Evolutionary conservation across 1,284 basidiomycete species (phyloP).

Genomic region (Puccinia horiana): DNA sequence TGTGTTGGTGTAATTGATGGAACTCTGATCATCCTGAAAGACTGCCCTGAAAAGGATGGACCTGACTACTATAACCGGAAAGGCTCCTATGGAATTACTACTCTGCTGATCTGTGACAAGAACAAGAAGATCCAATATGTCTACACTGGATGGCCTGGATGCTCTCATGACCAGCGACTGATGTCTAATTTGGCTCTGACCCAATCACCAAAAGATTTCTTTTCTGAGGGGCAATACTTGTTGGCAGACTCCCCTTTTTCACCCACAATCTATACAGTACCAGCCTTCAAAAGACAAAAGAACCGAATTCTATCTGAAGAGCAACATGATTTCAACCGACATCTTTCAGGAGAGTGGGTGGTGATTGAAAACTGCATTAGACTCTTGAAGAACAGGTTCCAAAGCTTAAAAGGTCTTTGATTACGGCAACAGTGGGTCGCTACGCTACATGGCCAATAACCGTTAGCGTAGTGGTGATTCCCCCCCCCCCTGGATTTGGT

Average conservation of each 20-base stretch:
- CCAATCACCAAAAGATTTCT: neutral
- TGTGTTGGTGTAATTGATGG: neutral
- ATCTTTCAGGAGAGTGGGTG: neutral
- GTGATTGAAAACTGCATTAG: neutral
- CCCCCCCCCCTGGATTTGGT: no score
- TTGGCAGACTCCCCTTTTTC: neutral
- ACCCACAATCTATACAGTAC: neutral
- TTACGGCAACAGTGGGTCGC: no score
- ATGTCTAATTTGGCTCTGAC: neutral
- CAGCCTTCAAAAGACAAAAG: neutral
- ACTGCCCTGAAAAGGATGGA: neutral
- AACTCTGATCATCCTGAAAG: neutral
- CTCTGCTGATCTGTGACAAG: neutral
- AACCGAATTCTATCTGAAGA: neutral
- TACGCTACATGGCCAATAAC: no score
- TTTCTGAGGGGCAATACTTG: neutral
- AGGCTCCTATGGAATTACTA: neutral
- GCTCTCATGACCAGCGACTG: neutral
- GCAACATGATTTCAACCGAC: neutral
- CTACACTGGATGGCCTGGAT: neutral
- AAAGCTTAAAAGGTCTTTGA: neutral
- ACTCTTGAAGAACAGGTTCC: neutral
- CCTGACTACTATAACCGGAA: neutral
- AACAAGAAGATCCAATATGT: neutral
- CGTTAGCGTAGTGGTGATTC: no score